These are phyloP conservation scores for Gnaphalium uliginosum DNA, from an alignment of 129 eudicot genomes.

Conservation along the genomic window DNA sequence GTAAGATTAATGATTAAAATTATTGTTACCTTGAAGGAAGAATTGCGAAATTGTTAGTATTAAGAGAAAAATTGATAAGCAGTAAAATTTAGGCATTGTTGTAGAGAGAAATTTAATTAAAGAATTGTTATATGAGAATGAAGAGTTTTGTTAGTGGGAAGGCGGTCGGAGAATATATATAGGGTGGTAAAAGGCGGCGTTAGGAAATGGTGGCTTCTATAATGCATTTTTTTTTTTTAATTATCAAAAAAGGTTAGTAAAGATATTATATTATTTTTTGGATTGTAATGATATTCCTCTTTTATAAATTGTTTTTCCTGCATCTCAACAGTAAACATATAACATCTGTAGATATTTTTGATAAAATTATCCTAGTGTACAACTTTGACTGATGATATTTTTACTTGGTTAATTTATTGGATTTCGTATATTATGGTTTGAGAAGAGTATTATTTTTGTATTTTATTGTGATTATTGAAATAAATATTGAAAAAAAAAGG, in stretches of 20 bases:
- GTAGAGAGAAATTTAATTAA: neutral
- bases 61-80: constrained; percentile 14
- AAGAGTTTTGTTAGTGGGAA: constrained; percentile 9
- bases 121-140: neutral
- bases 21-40: constrained; percentile 25
- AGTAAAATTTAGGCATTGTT: constrained; percentile 21
- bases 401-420: neutral
- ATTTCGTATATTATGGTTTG: too few species aligned
- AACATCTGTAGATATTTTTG: neutral
- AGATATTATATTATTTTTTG: neutral
- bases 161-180: constrained; percentile 31
- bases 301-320: neutral
- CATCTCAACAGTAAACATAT: neutral
- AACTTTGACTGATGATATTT: neutral
- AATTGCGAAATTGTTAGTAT: constrained; percentile 25
- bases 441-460: too few species aligned
- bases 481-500: too few species aligned
- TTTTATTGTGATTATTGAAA: too few species aligned
- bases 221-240: too few species aligned
- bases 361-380: neutral
- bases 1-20: neutral
- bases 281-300: neutral
- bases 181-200: constrained; percentile 29
- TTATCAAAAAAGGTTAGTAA: neutral
- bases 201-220: neutral